Evolutionary conservation across 2,329 filamentous ascomycete species (phyloP), one percentile per base, ranked within the genome.

Genomic region (Dactylellina drechsleri): DNA sequence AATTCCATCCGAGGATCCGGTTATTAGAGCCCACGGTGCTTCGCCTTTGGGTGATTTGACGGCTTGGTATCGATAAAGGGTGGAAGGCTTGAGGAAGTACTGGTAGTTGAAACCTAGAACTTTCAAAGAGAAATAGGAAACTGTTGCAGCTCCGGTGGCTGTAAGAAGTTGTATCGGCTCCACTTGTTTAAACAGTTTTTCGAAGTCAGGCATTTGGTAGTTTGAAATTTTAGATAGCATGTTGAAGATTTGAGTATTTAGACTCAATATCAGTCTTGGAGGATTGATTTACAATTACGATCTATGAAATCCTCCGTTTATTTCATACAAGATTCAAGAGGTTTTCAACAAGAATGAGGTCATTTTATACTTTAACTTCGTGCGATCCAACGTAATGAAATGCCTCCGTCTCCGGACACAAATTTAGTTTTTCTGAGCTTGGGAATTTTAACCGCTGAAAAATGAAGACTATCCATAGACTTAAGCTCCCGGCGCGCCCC

Each of bases 1-100:
- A 77, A 99, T 89, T 77, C 95, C 96, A 83, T 99, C 95, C 5
- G 93, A 97, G 56, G 94, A 95, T 77, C 95, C 95, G 26, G 95
- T 99, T 50, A 99, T 87, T 62, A 99, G 87, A 28, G 92, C 95
- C 93, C 94, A 99, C 70, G 91, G 93, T 76, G 94, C 94, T 80
- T 92, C 68, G 2, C 62, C 62, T 5, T 61, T 74, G 12, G 68
- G 40, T 10, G 68, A 67, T 45, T 62, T 57, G 20, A 66, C 56
- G 3, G 49, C 56, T 1, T 40, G 68, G 52, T 74, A 74, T 13
- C 52, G 57, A 7, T 66, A 28, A 8, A 74, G 61, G 6, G 41
- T 45, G n/a, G 68, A 74, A 10, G 61, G 28, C 18, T 62, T 74
- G 4, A 74, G 50, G 41, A 74, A 74, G 45, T 74, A 74, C 36